These are phyloP conservation scores for Alternaria tenuissima DNA, from an alignment of 2,329 filamentous ascomycete genomes.

Conservation along the genomic window DNA sequence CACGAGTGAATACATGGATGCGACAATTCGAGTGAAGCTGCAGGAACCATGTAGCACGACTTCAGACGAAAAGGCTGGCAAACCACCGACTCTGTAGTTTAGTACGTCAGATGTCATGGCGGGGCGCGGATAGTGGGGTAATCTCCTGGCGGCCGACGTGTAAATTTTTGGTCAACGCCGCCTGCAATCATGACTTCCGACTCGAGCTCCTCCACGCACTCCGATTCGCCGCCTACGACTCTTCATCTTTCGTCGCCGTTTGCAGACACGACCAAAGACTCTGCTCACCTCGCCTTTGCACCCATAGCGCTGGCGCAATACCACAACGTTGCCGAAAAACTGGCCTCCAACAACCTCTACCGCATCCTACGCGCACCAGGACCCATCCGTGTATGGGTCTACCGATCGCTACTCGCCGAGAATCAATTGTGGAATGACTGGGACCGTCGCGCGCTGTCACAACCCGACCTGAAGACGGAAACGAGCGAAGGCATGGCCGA, in stretches of 20 bases:
- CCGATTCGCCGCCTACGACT: conserved; percentile 11
- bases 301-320: conserved; percentile 36
- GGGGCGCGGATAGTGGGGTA: conserved; percentile 12
- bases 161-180: conserved; percentile 15
- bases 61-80: background rate
- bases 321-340: conserved; percentile 29
- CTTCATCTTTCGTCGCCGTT: conserved; percentile 9
- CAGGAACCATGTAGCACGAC: background rate
- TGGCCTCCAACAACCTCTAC: conserved; percentile 36
- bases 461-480: conserved; percentile 11
- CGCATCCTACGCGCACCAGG: conserved; percentile 38
- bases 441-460: conserved; percentile 17
- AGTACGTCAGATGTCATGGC: background rate
- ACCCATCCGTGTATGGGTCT: conserved; percentile 39
- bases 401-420: conserved; percentile 34
- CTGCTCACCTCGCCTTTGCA: conserved; percentile 27
- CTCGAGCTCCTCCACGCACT: conserved; percentile 16
- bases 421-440: conserved; percentile 32
- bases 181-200: conserved; percentile 14
- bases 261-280: conserved; percentile 8
- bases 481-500: conserved; percentile 9
- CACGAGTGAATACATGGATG: background rate
- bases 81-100: background rate
- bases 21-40: background rate
- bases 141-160: conserved; percentile 1